Evolutionary conservation across 331 rosid genomes (phyloP).

Genomic region (Prunus yedoensis): DNA sequence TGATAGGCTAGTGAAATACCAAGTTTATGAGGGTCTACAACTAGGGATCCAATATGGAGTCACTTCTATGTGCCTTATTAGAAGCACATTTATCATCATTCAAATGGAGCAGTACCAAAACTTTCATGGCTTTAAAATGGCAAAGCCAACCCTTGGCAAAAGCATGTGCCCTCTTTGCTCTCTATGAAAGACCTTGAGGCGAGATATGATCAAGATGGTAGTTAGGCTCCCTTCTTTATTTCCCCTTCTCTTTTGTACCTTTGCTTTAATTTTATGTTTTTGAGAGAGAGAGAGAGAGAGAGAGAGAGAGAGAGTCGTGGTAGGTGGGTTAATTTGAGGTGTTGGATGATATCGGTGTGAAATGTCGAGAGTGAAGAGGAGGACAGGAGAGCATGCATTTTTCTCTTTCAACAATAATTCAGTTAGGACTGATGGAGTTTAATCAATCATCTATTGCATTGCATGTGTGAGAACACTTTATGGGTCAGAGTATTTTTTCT

Average conservation of each 20-base stretch:
- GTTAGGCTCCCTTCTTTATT: constrained; percentile 56
- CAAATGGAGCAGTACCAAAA: constrained; percentile 38
- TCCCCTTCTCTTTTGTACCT: constrained; percentile 45
- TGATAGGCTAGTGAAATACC: constrained; percentile 23
- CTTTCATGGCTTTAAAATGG: constrained; percentile 55
- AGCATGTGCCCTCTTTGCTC: constrained; percentile 53
- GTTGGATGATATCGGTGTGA: constrained; percentile 18
- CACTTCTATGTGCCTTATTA: constrained; percentile 29
- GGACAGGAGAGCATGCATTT: constrained; percentile 22
- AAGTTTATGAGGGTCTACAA: constrained; percentile 45
- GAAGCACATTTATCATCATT: constrained; percentile 40
- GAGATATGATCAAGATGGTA: constrained; percentile 53
- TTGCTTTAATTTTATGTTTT: constrained; percentile 35
- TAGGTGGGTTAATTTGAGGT: constrained; percentile 45
- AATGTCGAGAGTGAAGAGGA: constrained; percentile 19
- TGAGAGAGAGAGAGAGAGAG: constrained; percentile 11
- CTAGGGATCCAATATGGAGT: constrained; percentile 30
- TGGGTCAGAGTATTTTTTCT: not conserved
- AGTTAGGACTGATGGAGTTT: constrained; percentile 27
- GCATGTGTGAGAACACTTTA: constrained; percentile 14
- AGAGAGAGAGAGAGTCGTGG: constrained; percentile 5
- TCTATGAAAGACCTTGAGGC: constrained; percentile 39
- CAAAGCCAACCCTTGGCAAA: constrained; percentile 48
- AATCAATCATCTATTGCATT: constrained; percentile 11
- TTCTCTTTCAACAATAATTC: constrained; percentile 38